These are phyloP conservation scores for Epichloe brachyelytri DNA, from an alignment of 2,329 filamentous ascomycete genomes.

Conservation along the genomic window DNA sequence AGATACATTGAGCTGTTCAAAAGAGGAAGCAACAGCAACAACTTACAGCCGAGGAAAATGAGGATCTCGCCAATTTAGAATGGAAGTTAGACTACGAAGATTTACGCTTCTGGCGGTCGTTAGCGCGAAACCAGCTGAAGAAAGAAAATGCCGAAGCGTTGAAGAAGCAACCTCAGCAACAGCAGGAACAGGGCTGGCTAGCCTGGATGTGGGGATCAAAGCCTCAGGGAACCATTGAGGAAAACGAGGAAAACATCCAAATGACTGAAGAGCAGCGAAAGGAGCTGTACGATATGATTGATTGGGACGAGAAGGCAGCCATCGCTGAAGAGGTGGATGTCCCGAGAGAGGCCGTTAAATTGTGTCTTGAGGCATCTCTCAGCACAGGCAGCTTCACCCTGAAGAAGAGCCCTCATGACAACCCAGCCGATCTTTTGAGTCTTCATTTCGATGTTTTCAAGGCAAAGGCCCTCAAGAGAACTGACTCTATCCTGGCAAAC, in stretches of 20 bases:
- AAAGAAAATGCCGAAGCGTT: conserved; percentile 91
- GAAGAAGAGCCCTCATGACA: conserved; percentile 51
- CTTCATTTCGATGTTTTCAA: conserved; percentile 91
- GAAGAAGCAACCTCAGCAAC: conserved; percentile 42
- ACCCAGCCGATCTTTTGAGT: conserved; percentile 68
- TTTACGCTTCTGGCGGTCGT: conserved; percentile 88
- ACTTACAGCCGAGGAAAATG: conserved; percentile 54
- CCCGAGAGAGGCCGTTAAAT: conserved; percentile 81
- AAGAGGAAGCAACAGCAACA: conserved; percentile 71
- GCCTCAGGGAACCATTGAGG: conserved; percentile 45
- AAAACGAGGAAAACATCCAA: conserved; percentile 57
- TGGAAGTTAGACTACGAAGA: conserved; percentile 88
- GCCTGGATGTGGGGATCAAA: conserved; percentile 86
- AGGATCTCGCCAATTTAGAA: conserved; percentile 66
- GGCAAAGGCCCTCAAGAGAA: conserved; percentile 77
- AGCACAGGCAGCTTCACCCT: conserved; percentile 93
- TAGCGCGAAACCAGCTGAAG: conserved; percentile 85
- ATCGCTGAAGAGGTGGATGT: conserved; percentile 79
- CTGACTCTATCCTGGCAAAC: conserved; percentile 81
- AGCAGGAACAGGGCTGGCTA: conserved; percentile 74
- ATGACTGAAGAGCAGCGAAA: conserved; percentile 95
- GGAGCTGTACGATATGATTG: conserved; percentile 93
- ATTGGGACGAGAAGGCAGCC: conserved; percentile 93
- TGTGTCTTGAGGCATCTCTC: conserved; percentile 87
- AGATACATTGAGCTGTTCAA: conserved; percentile 94